Conservation (phyloP, 2,329 filamentous ascomycete species). For the Aspergillus hortae region DNA sequence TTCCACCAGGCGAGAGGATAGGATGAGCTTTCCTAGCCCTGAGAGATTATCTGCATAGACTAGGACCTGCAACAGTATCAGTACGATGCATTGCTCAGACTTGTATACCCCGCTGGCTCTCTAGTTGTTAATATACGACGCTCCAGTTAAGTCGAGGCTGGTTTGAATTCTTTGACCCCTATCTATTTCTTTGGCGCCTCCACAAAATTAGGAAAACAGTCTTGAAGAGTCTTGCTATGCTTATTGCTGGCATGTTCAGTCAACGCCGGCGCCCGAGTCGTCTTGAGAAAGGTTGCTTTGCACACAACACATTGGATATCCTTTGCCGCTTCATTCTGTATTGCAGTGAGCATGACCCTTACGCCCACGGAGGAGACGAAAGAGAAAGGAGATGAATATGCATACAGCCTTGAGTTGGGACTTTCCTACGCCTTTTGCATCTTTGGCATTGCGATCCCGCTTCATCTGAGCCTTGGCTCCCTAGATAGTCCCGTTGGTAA, state of each 20-base stretch:
- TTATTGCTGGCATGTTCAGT: conserved; percentile 71
- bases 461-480: conserved; percentile 67
- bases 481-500: conserved; percentile 10
- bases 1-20: too few species aligned
- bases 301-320: conserved; percentile 73
- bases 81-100: too few species aligned
- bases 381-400: conserved; percentile 18
- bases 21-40: too few species aligned
- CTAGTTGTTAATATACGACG: too few species aligned
- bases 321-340: conserved; percentile 68
- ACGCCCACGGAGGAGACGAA: not conserved
- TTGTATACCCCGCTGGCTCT: too few species aligned
- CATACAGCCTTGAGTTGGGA: conserved; percentile 67
- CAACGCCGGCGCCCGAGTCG: conserved; percentile 68
- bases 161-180: too few species aligned
- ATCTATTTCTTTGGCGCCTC: conserved; percentile 10
- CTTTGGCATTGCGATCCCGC: conserved; percentile 68
- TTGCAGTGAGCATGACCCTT: conserved; percentile 1
- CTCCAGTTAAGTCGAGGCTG: too few species aligned
- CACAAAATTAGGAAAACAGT: conserved; percentile 61
- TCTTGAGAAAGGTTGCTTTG: conserved; percentile 76
- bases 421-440: conserved; percentile 52
- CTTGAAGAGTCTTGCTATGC: conserved; percentile 67
- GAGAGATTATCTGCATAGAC: too few species aligned
- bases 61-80: too few species aligned